A percentile compares a stretch with the other conserved stretches of the same genome.
Conservation (phyloP, 352 stramenopile genomes). For the Phytophthora ohioensis region DNA sequence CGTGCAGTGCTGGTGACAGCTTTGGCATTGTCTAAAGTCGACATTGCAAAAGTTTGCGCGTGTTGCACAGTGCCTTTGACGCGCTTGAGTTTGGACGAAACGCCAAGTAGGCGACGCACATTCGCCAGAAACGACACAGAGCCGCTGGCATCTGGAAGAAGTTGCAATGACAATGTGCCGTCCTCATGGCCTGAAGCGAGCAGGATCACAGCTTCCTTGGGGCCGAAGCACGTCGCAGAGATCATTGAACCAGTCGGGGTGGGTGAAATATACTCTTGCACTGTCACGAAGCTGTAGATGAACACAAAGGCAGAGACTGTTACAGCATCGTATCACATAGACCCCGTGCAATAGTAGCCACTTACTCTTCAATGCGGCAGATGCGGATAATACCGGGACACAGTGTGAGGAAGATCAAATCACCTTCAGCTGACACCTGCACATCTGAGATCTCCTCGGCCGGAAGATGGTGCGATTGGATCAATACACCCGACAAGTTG, state of each 20-base stretch:
- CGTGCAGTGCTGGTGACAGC: conserved; percentile 84
- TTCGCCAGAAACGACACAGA: conserved; percentile 81
- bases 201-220: conserved; percentile 82
- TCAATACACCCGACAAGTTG: conserved; percentile 69
- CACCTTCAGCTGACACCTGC: conserved; percentile 72
- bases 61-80: conserved; percentile 90
- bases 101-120: conserved; percentile 73
- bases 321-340: too few species aligned
- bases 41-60: conserved; percentile 86
- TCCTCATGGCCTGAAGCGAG: conserved; percentile 73
- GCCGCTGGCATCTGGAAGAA: conserved; percentile 84
- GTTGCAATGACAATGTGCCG: conserved; percentile 77
- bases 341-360: conserved; percentile 5
- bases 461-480: conserved; percentile 59
- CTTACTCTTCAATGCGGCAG: conserved; percentile 86
- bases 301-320: background rate
- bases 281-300: conserved; percentile 58
- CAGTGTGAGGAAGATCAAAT: conserved; percentile 77
- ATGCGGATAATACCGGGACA: conserved; percentile 56
- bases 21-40: conserved; percentile 83
- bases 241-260: conserved; percentile 50
- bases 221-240: conserved; percentile 71
- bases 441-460: conserved; percentile 58
- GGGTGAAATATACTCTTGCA: conserved; percentile 75
- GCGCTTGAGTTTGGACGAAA: conserved; percentile 87